Base-by-base conservation (phyloP, 331 rosid species). In the Rhamnella rubrinervis region DNA sequence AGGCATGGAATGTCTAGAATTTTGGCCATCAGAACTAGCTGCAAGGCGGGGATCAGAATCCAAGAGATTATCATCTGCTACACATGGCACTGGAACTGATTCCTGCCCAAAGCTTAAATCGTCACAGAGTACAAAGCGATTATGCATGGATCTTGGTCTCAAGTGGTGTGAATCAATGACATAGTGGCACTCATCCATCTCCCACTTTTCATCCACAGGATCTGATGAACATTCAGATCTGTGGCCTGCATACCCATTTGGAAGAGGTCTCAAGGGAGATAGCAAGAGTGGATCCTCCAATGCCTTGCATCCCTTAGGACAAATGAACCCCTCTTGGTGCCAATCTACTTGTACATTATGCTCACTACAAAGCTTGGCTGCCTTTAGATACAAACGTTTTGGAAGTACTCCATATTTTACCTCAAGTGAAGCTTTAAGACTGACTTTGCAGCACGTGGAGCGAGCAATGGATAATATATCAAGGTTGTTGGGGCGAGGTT, bases 31-130 rank as follows among this genome's bases (percentile, higher is more conserved):
- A 41, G 81, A 75, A 67, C 82, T 65, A 49, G 73, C 74, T 21
- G 19, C 25, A 26, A 71, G 72, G 65, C 57, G 50, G 71, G 80
- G 79, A 81, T 77, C 80, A 68, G 96, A 85, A 79, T 84, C 78
- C 77, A 67, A 51, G 67, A 78, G 79, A 67, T 73, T 88, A 68
- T 89, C 79, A 81, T 95, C 96, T 58, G 82, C 88, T 35, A 89
- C 86, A 65, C 99, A 95, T 69, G 78, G 74, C 85, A 95, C 90
- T 1, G 96, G 92, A 81, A 87, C 68, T 31, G 78, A 69, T 84
- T 95, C 99, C 82, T 80, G 82, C 75, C 99, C 99, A 66, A 83
- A 89, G 87, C 99, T 95, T 74, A 95, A 82, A 81, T 95, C 99
- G 78, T 79, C 88, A 72, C 96, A 95, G 66, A 95, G 72, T 77